Conservation (phyloP, 176 grass and related monocot genomes). For the Phoenix roebelenii region DNA sequence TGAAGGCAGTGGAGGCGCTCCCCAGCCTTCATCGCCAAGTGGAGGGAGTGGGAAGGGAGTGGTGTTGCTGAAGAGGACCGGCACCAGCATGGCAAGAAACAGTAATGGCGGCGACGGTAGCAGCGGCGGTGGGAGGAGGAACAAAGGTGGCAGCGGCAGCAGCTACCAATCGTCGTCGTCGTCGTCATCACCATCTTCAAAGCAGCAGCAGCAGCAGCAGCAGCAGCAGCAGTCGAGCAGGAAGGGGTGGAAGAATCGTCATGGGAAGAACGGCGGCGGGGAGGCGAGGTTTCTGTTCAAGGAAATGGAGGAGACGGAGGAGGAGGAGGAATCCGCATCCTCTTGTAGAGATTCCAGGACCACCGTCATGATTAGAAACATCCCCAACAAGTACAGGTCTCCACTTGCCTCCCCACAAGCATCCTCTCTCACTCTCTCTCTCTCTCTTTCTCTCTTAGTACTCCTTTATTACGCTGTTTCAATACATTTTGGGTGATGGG, state of each 20-base stretch:
- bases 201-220: not conserved
- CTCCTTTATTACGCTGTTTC: not conserved
- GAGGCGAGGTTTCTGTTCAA: slow-evolving; percentile 81
- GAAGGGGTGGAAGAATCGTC: slow-evolving; percentile 24
- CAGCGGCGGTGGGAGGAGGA: slow-evolving; percentile 27
- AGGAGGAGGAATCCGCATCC: slow-evolving; percentile 5
- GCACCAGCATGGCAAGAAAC: not conserved
- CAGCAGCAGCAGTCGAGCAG: slow-evolving; percentile 21
- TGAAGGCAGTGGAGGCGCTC: slow-evolving; percentile 6
- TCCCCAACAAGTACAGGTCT: slow-evolving; percentile 99
- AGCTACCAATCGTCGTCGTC: not conserved
- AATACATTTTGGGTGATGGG: not conserved
- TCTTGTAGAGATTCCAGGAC: slow-evolving; percentile 54
- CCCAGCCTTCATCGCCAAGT: slow-evolving; percentile 13
- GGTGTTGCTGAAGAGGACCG: slow-evolving; percentile 39
- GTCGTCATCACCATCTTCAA: not conserved
- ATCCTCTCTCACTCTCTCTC: no score
- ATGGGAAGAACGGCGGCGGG: slow-evolving; percentile 31
- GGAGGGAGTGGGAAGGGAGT: not conserved
- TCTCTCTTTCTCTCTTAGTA: not conserved
- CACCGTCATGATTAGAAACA: slow-evolving; percentile 98
- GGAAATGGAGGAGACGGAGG: slow-evolving; percentile 19
- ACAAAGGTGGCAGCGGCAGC: slow-evolving; percentile 3
- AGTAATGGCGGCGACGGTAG: not conserved
- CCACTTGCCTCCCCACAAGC: not conserved